phyloP scores from a whole-genome alignment of 2,329 filamentous ascomycete genomes.

The Pseudomassariella vexata region DNA sequence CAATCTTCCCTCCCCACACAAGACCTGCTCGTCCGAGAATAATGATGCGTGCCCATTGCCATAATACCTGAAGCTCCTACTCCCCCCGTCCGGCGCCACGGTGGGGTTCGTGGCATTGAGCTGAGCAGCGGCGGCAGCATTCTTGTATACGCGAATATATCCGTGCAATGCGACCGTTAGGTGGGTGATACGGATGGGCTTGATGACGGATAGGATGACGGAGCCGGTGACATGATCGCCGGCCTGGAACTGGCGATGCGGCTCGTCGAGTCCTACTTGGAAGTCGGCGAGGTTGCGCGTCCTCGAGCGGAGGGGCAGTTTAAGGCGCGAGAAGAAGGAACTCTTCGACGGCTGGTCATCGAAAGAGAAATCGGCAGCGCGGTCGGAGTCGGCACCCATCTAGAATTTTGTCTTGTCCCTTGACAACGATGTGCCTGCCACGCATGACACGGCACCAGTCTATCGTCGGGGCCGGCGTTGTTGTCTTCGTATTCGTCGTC shows the following conservation, averaged over 20 bases:
- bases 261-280: slow-evolving; percentile 70
- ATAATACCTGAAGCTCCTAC: slow-evolving; percentile 50
- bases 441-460: slow-evolving; percentile 21
- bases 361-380: slow-evolving; percentile 29
- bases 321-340: slow-evolving; percentile 48
- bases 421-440: slow-evolving; percentile 21
- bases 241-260: slow-evolving; percentile 69
- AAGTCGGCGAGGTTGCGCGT: slow-evolving; percentile 70
- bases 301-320: slow-evolving; percentile 44
- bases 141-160: slow-evolving; percentile 74
- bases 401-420: slow-evolving; percentile 29
- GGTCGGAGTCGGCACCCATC: slow-evolving; percentile 39
- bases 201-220: slow-evolving; percentile 67
- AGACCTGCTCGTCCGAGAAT: slow-evolving; percentile 75
- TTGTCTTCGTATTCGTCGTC: neutral
- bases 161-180: slow-evolving; percentile 73
- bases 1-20: slow-evolving; percentile 73
- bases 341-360: slow-evolving; percentile 33
- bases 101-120: slow-evolving; percentile 36
- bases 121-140: slow-evolving; percentile 50
- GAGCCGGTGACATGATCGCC: slow-evolving; percentile 70
- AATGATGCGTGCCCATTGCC: slow-evolving; percentile 75
- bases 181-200: slow-evolving; percentile 73
- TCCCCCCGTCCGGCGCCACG: slow-evolving; percentile 28
- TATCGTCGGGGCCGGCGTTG: neutral